Percentiles rank a stretch among this genome's conserved stretches.
Conservation (phyloP, 2,329 filamentous ascomycete genomes). For the Aspergillus sclerotialis region DNA sequence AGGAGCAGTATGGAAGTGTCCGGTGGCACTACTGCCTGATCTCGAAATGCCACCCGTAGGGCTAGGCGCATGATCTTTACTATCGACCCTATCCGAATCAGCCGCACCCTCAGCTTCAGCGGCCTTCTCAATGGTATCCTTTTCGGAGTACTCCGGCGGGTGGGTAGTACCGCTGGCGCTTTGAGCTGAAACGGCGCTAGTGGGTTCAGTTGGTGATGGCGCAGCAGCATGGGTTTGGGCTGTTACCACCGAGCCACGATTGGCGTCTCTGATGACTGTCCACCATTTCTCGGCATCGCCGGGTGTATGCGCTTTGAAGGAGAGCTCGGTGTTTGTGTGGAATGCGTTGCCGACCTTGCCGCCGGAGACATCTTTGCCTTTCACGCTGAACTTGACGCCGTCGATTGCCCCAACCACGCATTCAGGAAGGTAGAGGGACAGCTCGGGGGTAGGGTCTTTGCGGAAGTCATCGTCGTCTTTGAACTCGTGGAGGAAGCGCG, state of each 20-base stretch:
- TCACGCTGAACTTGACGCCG: constrained; percentile 85
- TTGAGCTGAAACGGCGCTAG: constrained; percentile 1
- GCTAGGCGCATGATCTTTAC: neutral
- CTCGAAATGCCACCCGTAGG: constrained; percentile 5
- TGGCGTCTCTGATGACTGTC: constrained; percentile 53
- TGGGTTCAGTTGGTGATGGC: constrained; percentile 1
- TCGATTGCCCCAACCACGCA: constrained; percentile 66
- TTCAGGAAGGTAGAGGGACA: constrained; percentile 88
- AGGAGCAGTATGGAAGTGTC: constrained; percentile 21
- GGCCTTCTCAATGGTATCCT: neutral
- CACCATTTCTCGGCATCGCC: constrained; percentile 82
- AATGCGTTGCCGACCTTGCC: constrained; percentile 72
- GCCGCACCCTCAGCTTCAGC: neutral
- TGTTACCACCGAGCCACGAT: constrained; percentile 7
- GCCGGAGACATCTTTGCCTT: constrained; percentile 85
- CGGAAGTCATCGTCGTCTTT: constrained; percentile 75
- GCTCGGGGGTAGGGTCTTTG: constrained; percentile 60
- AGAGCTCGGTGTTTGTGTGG: constrained; percentile 68
- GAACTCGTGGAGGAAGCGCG: constrained; percentile 91
- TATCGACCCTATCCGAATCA: neutral
- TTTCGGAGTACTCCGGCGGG: neutral
- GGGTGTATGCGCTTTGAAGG: constrained; percentile 80
- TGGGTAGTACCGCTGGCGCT: constrained; percentile 2
- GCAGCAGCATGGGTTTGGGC: constrained; percentile 3
- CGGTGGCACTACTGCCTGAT: constrained; percentile 18